phyloP scores from a whole-genome alignment of 305 asterid genomes.

The Striga hermonthica region DNA sequence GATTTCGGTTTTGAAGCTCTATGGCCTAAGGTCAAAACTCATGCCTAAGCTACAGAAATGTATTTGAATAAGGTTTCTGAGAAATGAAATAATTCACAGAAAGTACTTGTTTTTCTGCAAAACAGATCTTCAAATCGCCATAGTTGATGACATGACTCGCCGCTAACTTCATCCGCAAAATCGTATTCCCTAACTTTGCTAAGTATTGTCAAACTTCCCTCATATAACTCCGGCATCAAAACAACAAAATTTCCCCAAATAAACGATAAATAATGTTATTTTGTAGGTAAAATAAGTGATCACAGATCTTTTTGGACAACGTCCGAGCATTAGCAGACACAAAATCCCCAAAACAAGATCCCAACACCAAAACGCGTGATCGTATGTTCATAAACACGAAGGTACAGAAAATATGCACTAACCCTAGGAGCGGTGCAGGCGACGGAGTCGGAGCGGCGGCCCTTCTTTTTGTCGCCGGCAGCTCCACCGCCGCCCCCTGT shows the following conservation, averaged over 20 bases:
- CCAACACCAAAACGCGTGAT: constrained; percentile 5
- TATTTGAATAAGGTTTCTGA: constrained; percentile 12
- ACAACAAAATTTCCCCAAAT: constrained; percentile 15
- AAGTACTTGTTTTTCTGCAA: constrained; percentile 11
- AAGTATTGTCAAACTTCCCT: constrained; percentile 5
- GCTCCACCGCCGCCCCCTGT: constrained; percentile 57
- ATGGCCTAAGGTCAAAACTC: neutral
- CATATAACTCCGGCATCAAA: constrained; percentile 22
- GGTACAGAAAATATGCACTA: constrained; percentile 24
- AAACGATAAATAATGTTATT: constrained; percentile 17
- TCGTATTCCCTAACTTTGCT: constrained; percentile 14
- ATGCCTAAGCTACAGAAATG: constrained; percentile 11
- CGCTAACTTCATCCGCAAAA: constrained; percentile 19
- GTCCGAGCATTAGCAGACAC: constrained; percentile 22
- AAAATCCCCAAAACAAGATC: constrained; percentile 10
- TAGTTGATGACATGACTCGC: constrained; percentile 11
- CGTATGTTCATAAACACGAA: constrained; percentile 29
- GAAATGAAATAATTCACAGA: neutral
- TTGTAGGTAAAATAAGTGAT: constrained; percentile 21
- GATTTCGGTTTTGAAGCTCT: too few species aligned
- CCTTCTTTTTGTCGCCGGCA: constrained; percentile 64
- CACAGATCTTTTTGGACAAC: constrained; percentile 34
- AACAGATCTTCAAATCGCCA: constrained; percentile 21
- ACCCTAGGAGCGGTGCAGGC: constrained; percentile 57
- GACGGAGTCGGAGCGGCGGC: constrained; percentile 54